Percentiles rank a stretch among this genome's conserved stretches.
These are phyloP conservation scores for Oryza coarctata DNA, from an alignment of 176 grass and related monocot genomes.

Conservation along the genomic window DNA sequence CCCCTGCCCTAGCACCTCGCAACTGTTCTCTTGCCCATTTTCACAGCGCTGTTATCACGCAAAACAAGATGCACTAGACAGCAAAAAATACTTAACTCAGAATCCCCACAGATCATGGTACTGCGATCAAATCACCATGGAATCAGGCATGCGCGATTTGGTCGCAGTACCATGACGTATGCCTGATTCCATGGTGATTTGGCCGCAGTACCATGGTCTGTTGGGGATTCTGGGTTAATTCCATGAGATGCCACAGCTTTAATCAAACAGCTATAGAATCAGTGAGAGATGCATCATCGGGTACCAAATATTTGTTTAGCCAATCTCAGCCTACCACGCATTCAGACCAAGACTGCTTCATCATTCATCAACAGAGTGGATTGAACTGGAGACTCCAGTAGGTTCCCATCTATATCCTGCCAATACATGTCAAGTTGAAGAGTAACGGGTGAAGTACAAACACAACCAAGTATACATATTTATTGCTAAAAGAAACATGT, in stretches of 20 bases:
- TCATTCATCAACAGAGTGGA: background rate
- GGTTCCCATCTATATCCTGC: conserved; percentile 4
- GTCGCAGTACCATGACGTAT: no score
- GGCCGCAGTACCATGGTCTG: background rate
- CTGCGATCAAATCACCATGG: no score
- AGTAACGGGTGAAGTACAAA: background rate
- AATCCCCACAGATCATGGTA: no score
- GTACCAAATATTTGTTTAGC: background rate
- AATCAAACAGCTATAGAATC: conserved; percentile 9
- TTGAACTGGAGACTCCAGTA: background rate
- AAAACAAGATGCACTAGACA: no score
- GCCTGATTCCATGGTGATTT: background rate
- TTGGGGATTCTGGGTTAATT: background rate
- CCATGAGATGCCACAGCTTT: background rate
- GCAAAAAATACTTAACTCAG: no score
- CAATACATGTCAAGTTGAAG: background rate
- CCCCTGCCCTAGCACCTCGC: background rate
- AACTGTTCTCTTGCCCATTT: background rate
- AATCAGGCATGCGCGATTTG: no score
- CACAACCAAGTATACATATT: conserved; percentile 27
- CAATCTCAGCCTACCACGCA: background rate
- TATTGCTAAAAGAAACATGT: conserved; percentile 35
- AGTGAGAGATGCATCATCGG: no score
- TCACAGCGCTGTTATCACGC: no score
- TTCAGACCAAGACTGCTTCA: background rate